These are phyloP conservation scores for Xylaria sp. DNA, from an alignment of 2,329 filamentous ascomycete genomes.

Conservation along the genomic window DNA sequence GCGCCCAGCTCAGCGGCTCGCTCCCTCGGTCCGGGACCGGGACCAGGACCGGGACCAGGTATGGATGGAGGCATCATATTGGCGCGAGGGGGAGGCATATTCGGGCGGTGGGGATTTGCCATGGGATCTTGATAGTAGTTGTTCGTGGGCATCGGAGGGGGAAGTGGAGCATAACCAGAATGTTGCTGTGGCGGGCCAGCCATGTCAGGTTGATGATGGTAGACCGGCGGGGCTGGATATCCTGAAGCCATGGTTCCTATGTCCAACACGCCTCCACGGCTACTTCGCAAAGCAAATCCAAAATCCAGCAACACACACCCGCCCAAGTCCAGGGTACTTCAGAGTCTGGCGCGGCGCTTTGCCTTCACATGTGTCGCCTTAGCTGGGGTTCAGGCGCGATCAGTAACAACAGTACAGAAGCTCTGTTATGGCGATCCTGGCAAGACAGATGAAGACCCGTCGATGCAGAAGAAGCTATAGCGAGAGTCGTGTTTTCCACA, in stretches of 20 bases:
- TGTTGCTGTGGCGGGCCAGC: constrained; percentile 45
- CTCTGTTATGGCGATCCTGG: not conserved
- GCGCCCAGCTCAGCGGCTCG: constrained; percentile 42
- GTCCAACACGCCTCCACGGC: constrained; percentile 27
- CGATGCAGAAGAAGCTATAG: constrained; percentile 3
- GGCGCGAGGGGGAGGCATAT: constrained; percentile 48
- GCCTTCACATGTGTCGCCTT: constrained; percentile 26
- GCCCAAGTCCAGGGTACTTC: constrained; percentile 14
- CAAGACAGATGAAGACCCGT: constrained; percentile 12
- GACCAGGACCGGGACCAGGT: constrained; percentile 43
- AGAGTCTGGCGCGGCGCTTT: constrained; percentile 20
- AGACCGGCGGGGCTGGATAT: constrained; percentile 47
- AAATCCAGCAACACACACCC: constrained; percentile 24
- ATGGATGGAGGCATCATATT: constrained; percentile 48
- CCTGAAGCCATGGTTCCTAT: constrained; percentile 48
- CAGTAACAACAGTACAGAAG: constrained; percentile 3
- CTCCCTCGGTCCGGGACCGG: constrained; percentile 45
- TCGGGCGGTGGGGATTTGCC: constrained; percentile 46
- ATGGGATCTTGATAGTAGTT: constrained; percentile 48
- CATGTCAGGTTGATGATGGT: constrained; percentile 48
- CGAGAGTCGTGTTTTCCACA: constrained; percentile 3
- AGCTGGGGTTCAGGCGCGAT: constrained; percentile 1
- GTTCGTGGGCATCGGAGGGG: constrained; percentile 47
- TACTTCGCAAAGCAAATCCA: constrained; percentile 30
- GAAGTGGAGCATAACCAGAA: constrained; percentile 47